Conservation (phyloP, 108 stramenopile genomes). For the Licmophora abbreviata region DNA sequence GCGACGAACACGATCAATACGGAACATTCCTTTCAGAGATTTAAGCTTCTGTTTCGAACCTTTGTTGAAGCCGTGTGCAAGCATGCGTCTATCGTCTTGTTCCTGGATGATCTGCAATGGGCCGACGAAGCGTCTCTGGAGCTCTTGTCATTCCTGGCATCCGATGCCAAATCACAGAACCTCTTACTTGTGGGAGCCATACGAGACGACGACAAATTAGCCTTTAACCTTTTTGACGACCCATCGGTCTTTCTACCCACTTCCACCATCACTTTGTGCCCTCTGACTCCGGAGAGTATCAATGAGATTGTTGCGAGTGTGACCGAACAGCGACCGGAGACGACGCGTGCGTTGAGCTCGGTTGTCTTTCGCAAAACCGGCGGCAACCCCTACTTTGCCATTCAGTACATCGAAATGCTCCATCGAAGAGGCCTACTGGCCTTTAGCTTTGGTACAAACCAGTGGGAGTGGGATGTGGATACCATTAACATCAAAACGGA, state of each 20-base stretch:
- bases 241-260: too few species aligned
- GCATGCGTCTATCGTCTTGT: constrained; percentile 33
- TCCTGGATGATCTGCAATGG: constrained; percentile 63
- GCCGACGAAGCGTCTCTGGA: constrained; percentile 35
- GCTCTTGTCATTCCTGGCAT: too few species aligned
- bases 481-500: constrained; percentile 13
- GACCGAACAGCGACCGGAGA: constrained; percentile 5
- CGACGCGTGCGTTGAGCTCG: constrained; percentile 13
- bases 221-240: too few species aligned
- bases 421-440: constrained; percentile 23
- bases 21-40: too few species aligned
- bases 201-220: too few species aligned
- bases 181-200: neutral
- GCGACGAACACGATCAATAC: too few species aligned
- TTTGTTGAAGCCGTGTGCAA: constrained; percentile 21
- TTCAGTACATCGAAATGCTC: constrained; percentile 34
- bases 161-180: too few species aligned
- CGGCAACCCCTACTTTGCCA: constrained; percentile 54
- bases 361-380: constrained; percentile 45
- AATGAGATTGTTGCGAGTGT: constrained; percentile 27
- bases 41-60: too few species aligned
- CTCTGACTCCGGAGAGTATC: constrained; percentile 18
- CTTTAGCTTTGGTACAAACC: constrained; percentile 19
- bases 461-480: constrained; percentile 49
- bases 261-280: too few species aligned